A percentile compares a stretch with the other conserved stretches of the same genome.
Evolutionary conservation across 495 filamentous ascomycete genomes (phyloP).

Genomic region (Neurospora sp.): DNA sequence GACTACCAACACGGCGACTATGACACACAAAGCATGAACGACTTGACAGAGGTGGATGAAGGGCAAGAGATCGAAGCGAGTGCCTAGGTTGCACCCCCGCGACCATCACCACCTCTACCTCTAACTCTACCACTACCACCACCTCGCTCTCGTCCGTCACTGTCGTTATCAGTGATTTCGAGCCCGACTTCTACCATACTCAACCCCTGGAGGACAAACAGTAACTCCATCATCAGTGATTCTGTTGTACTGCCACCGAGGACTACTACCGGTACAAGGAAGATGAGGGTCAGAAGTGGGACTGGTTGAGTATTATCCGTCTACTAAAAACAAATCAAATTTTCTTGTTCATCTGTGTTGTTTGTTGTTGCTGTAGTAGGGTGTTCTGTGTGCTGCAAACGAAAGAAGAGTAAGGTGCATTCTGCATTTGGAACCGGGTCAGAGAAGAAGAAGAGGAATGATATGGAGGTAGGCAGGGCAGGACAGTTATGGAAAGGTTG

Average conservation of each 20-base stretch:
- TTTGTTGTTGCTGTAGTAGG: neutral
- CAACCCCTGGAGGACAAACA: conserved; percentile 11
- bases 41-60: conserved; percentile 36
- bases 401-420: neutral
- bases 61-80: conserved; percentile 16
- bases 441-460: neutral
- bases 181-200: conserved; percentile 10
- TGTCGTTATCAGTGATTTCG: neutral
- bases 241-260: neutral
- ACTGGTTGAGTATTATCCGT: neutral
- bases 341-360: neutral
- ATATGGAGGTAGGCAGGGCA: neutral
- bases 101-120: neutral
- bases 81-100: conserved; percentile 20
- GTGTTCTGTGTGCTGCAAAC: neutral
- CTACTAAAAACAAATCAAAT: neutral
- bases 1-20: conserved; percentile 27
- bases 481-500: neutral
- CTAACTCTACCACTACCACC: neutral
- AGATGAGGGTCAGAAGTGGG: conserved; percentile 4
- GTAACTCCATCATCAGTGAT: neutral
- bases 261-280: neutral
- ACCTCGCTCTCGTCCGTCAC: neutral
- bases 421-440: neutral
- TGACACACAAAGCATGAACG: conserved; percentile 24